Evolutionary conservation across 345 rosid species (phyloP).

Genomic region (Sisymbrium irio): DNA sequence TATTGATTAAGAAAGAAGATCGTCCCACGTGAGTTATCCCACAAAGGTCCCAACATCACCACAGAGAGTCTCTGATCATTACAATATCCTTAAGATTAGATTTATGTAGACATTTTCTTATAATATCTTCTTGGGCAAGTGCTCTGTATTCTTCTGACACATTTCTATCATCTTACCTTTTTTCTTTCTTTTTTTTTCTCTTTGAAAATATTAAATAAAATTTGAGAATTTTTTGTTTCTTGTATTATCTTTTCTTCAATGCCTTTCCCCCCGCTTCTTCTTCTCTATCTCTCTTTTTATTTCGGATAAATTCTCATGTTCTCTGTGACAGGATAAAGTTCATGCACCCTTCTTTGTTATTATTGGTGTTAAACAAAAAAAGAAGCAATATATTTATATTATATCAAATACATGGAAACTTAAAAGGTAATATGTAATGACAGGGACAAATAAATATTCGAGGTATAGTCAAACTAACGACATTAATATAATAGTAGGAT

Average conservation of each 20-base stretch:
- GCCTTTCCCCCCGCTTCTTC: conserved; percentile 3
- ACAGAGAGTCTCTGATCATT: conserved; percentile 37
- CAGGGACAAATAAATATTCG: not conserved
- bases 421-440: not conserved
- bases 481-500: not conserved
- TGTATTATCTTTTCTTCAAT: conserved; percentile 30
- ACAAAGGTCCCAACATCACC: conserved; percentile 70
- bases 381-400: not conserved
- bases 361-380: conserved; percentile 15
- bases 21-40: conserved; percentile 61
- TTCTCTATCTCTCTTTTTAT: conserved; percentile 22
- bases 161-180: conserved; percentile 40
- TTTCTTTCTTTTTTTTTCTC: conserved; percentile 1
- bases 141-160: conserved; percentile 75
- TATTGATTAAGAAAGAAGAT: conserved; percentile 8
- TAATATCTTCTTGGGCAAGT: conserved; percentile 42
- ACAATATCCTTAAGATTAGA: conserved; percentile 36
- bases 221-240: not conserved
- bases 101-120: conserved; percentile 37
- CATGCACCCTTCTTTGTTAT: conserved; percentile 29
- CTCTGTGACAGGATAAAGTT: conserved; percentile 47
- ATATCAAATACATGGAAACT: not conserved
- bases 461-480: not conserved
- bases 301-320: conserved; percentile 71
- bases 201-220: conserved; percentile 1